Evolutionary conservation across 768 basidiomycete species (phyloP).

Genomic region (Phaffia australis): DNA sequence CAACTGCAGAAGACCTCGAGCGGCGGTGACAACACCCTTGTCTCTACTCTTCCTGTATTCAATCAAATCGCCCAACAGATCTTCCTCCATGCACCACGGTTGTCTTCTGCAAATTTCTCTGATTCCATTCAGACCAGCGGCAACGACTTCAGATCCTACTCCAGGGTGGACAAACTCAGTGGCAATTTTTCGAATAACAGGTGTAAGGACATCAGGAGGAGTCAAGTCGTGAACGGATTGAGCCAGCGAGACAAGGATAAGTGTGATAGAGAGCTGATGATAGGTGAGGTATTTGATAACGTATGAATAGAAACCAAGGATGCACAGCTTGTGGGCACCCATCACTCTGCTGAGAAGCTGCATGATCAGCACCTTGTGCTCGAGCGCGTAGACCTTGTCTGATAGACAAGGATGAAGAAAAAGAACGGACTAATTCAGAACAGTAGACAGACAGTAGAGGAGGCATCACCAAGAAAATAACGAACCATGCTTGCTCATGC

Average conservation of each 20-base stretch:
- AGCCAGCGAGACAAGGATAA: constrained; percentile 85
- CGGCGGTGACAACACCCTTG: constrained; percentile 81
- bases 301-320: constrained; percentile 92
- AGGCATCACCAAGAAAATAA: neutral
- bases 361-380: constrained; percentile 96
- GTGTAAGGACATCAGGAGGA: constrained; percentile 80
- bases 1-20: constrained; percentile 72
- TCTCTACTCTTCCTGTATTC: constrained; percentile 93
- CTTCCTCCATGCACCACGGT: constrained; percentile 95
- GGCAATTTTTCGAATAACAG: constrained; percentile 81
- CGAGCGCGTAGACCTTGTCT: constrained; percentile 90
- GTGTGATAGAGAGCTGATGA: constrained; percentile 80
- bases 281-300: constrained; percentile 78
- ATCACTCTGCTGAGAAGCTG: constrained; percentile 89
- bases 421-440: neutral
- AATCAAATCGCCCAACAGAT: constrained; percentile 78
- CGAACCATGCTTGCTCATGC: constrained; percentile 55
- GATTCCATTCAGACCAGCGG: constrained; percentile 92
- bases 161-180: constrained; percentile 96
- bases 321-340: constrained; percentile 81
- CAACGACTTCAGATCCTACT: constrained; percentile 86
- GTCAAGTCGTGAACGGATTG: constrained; percentile 92
- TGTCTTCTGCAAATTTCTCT: constrained; percentile 88
- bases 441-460: neutral
- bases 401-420: neutral